These are phyloP conservation scores for Amanita brunnescens DNA, from an alignment of 768 basidiomycete genomes.

Conservation along the genomic window DNA sequence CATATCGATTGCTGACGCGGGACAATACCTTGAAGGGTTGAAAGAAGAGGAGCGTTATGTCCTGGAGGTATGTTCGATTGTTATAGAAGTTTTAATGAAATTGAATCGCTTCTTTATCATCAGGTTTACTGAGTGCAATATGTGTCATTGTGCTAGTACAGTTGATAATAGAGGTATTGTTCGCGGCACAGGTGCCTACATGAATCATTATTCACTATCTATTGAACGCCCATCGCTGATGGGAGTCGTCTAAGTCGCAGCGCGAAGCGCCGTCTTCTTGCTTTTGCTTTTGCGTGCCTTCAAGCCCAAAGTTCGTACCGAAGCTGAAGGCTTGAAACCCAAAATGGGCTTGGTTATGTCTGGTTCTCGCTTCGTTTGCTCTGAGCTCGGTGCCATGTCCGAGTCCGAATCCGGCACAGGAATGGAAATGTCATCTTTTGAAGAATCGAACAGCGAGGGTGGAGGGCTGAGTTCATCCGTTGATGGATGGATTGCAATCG, in stretches of 20 bases:
- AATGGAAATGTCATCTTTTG: constrained; percentile 9
- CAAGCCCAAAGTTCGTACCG: constrained; percentile 24
- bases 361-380: constrained; percentile 12
- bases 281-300: constrained; percentile 34
- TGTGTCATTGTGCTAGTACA: not conserved
- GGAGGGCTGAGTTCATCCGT: constrained; percentile 17
- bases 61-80: constrained; percentile 58
- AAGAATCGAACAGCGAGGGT: constrained; percentile 3
- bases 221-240: not conserved
- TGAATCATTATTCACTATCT: not conserved
- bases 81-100: not conserved
- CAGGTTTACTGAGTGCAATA: constrained; percentile 3
- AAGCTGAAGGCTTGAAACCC: constrained; percentile 39
- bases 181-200: not conserved
- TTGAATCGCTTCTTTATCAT: not conserved
- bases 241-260: constrained; percentile 5
- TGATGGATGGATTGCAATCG: constrained; percentile 41
- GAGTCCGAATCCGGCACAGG: constrained; percentile 1
- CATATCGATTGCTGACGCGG: constrained; percentile 55
- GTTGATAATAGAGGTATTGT: not conserved
- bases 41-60: constrained; percentile 99
- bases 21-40: constrained; percentile 74
- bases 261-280: constrained; percentile 31
- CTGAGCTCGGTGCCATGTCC: constrained; percentile 5
- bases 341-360: constrained; percentile 29